Base-by-base conservation (phyloP, 2,329 filamentous ascomycete species). In the Beauveria bassiana region DNA sequence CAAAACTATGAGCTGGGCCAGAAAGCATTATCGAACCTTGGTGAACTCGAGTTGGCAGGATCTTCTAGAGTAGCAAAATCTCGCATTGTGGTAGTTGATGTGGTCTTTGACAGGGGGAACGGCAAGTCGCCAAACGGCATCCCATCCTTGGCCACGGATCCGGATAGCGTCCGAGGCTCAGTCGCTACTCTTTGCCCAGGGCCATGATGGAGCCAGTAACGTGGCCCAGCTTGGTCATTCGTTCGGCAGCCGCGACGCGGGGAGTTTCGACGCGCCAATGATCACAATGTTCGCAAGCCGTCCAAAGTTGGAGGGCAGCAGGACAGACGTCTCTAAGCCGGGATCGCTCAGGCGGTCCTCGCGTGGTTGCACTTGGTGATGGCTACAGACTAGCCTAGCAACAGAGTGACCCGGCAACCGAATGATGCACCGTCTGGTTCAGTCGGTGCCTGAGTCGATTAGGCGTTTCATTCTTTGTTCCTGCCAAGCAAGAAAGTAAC, bases 21-120 rank as follows among this genome's bases (percentile, higher is more conserved):
- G 58, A 26, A 22, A 66, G n/a, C 8, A 68, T 62, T 54, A 66
- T 62, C 12, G 64, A 61, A 14, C 64, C 65, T 0, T 61, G 65
- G 12, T 66, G 62, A 34, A 68, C 5, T 5, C 12, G 31, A 14
- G 31, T 34, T 34, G 31, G 12, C 12, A 34, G 31, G 14, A 14
- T 34, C 31, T 12, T 34, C 12, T 34, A 62, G 26, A 1, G 65
- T 51, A 7, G 63, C 61, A 2, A 20, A 14, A 43, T 8, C 63
- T 51, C 2, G 60, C 61, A 20, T 65, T 62, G 12, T 54, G 58
- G 20, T 49, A 24, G 26, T 26, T 52, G 28, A 67, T 59, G 18
- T 62, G 62, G 5, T 60, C 50, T 16, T 46, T 43, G 42, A 66
- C 59, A 7, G 65, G 64, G 64, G 46, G 50, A 66, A 66, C 62